Evolutionary conservation across 306 rosid species (phyloP).

Genomic region (Potentilla sterilis): DNA sequence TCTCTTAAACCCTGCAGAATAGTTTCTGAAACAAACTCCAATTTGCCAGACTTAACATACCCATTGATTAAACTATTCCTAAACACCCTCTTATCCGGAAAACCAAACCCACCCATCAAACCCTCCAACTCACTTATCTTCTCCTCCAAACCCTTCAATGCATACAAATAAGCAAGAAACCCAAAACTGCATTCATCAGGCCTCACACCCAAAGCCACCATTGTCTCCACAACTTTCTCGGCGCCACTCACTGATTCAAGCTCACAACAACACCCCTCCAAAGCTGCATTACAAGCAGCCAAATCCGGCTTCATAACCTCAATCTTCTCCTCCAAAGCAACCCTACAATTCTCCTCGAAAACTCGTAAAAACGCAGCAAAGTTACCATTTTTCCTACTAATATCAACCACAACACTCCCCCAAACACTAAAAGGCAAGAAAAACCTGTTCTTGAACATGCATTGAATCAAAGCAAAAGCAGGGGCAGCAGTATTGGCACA

Average conservation of each 20-base stretch:
- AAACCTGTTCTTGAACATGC: slow-evolving; percentile 64
- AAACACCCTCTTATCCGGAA: slow-evolving; percentile 36
- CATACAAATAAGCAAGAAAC: slow-evolving; percentile 80
- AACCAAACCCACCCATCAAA: slow-evolving; percentile 63
- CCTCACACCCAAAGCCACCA: slow-evolving; percentile 56
- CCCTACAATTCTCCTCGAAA: slow-evolving; percentile 70
- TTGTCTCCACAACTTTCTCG: slow-evolving; percentile 58
- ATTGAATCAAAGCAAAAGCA: slow-evolving; percentile 69
- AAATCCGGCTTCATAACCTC: slow-evolving; percentile 71
- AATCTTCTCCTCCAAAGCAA: slow-evolving; percentile 69
- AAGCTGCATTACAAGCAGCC: slow-evolving; percentile 77
- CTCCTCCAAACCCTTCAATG: slow-evolving; percentile 61
- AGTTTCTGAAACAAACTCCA: slow-evolving; percentile 55
- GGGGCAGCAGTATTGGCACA: slow-evolving; percentile 70
- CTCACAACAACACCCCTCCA: slow-evolving; percentile 72
- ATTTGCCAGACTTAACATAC: slow-evolving; percentile 62
- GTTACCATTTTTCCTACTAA: slow-evolving; percentile 49
- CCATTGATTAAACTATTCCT: slow-evolving; percentile 62
- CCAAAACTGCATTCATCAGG: slow-evolving; percentile 81
- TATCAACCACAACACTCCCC: slow-evolving; percentile 67
- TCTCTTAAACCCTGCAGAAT: slow-evolving; percentile 57
- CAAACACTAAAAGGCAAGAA: slow-evolving; percentile 64
- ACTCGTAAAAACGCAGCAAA: slow-evolving; percentile 55
- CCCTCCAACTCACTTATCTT: slow-evolving; percentile 58
- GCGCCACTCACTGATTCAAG: slow-evolving; percentile 73